Evolutionary conservation across 805 yeast species (phyloP), one percentile per base, ranked within the genome.

Genomic region (Candida morakotiae): DNA sequence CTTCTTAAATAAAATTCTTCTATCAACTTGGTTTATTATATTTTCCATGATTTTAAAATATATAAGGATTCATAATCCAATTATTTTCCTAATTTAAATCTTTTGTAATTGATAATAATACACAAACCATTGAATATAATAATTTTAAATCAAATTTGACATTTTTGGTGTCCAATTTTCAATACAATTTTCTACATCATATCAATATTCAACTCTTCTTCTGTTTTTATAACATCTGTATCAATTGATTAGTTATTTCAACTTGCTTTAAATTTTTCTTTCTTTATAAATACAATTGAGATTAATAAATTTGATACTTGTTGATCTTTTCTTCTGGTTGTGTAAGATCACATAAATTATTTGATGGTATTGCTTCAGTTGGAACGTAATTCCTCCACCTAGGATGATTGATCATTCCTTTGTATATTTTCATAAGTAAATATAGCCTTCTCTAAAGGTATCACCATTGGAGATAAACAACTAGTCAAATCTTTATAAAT

Each of bases 11-110:
- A 64, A 69, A 18, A 62, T 43, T 29, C 62, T 51, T 29, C 70
- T 51, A 47, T 67, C 73, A 36, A 64, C 60, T 70, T 71, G 2
- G 88, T 80, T 47, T 78, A 76, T 28, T 74, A 69, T 47, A n/a
- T n/a, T n/a, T 81, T 79, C 91, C 93, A 84, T 5, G 77, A 51
- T 32, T 75, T 74, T 8, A 81, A 58, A 42, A 79, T 73, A 78
- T 51, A 48, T 80, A 84, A 15, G 93, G 93, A 48, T 81, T 81
- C 35, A 75, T 44, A 15, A 71, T 66, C 5, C 73, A 49, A 41
- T 69, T 72, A 34, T 61, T 59, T 9, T 53, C 54, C 20, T 19
- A 11, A 10, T 26, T 26, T 14, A 10, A 8, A 13, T 23, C 28
- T 4, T 45, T 49, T 9, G 55, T 56, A 15, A 67, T 47, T 6